Evolutionary conservation across 306 rosid species (phyloP).

Genomic region (Vigna angularis): DNA sequence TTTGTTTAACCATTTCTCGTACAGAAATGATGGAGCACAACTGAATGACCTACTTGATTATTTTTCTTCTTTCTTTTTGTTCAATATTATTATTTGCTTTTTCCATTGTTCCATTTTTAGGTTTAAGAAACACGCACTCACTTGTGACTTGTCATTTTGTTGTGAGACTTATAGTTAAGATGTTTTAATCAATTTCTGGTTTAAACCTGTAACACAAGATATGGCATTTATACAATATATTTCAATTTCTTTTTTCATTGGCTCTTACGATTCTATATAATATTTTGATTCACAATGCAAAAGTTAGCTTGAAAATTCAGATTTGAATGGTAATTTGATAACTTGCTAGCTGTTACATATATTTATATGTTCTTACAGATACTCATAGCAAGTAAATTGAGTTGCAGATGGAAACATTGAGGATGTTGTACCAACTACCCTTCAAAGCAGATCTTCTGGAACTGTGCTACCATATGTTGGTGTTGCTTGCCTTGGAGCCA

Average conservation of each 20-base stretch:
- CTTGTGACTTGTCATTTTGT: not conserved
- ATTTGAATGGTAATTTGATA: not conserved
- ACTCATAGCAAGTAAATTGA: slow-evolving; percentile 29
- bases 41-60: not conserved
- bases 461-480: slow-evolving; percentile 94
- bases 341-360: slow-evolving; percentile 20
- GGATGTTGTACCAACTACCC: slow-evolving; percentile 56
- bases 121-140: not conserved
- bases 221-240: not conserved
- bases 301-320: not conserved
- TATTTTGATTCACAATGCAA: not conserved
- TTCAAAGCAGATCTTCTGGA: slow-evolving; percentile 82
- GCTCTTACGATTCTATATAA: not conserved
- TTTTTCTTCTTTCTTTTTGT: not conserved
- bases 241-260: not conserved
- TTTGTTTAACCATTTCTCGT: not conserved
- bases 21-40: not conserved
- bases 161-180: not conserved
- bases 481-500: slow-evolving; percentile 98
- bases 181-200: not conserved
- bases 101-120: not conserved
- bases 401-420: slow-evolving; percentile 79
- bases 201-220: not conserved
- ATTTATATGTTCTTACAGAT: slow-evolving; percentile 38
- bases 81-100: not conserved